Evolutionary conservation across 768 basidiomycete genomes (phyloP).

Genomic region (Rhodocollybia butyracea): DNA sequence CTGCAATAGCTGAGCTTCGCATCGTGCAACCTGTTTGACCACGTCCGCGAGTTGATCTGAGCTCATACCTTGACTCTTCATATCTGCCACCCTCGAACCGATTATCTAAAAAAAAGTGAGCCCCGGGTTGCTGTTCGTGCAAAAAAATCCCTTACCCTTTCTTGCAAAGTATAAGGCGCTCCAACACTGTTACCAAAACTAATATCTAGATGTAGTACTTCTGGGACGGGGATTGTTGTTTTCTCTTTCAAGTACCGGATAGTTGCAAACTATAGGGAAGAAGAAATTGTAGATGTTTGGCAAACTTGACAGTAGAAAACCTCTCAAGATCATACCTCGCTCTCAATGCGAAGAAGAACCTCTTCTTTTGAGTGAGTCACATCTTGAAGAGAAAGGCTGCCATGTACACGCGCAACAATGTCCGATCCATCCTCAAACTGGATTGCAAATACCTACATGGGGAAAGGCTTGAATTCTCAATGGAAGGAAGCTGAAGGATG

Average conservation of each 20-base stretch:
- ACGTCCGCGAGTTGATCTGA: neutral
- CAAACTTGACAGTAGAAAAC: neutral
- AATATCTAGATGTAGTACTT: neutral
- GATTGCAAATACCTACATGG: neutral
- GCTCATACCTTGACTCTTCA: neutral
- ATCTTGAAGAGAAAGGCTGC: neutral
- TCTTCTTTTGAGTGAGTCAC: neutral
- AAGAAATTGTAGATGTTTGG: neutral
- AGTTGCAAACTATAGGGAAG: neutral
- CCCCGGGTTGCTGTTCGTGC: neutral
- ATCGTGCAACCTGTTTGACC: neutral
- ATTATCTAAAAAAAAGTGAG: neutral
- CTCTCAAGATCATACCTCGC: neutral
- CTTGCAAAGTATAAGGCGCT: neutral
- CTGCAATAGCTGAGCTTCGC: neutral
- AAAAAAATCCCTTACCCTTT: neutral
- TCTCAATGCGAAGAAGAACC: neutral
- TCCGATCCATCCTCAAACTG: neutral
- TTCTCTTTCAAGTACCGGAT: neutral
- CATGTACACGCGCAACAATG: neutral
- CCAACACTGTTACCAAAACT: neutral
- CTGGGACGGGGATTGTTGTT: neutral
- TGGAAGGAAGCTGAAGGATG: too few species aligned
- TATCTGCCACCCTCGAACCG: neutral
- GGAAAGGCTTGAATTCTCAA: too few species aligned